Percentiles rank a stretch among this genome's conserved stretches.
Evolutionary conservation across 352 stramenopile genomes (phyloP).

Genomic region (Phytopythium vexans): DNA sequence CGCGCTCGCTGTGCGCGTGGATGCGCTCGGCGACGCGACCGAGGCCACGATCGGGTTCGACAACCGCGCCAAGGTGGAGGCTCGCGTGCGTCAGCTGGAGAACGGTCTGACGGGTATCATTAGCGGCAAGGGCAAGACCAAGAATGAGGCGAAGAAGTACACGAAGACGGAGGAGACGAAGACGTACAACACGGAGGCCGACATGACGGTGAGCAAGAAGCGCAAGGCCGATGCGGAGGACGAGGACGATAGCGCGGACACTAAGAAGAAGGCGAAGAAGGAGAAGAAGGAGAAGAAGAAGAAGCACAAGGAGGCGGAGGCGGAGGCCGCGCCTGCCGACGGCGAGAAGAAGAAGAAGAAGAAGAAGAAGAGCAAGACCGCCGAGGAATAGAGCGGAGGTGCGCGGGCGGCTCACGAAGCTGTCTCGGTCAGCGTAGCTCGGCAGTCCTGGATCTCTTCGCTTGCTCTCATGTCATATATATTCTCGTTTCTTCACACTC

Average conservation of each 20-base stretch:
- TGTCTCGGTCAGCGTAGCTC: no score
- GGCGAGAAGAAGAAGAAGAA: slow-evolving; percentile 41
- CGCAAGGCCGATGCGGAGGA: slow-evolving; percentile 67
- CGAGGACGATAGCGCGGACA: slow-evolving; percentile 52
- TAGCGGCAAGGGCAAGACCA: slow-evolving; percentile 88
- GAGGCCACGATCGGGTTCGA: slow-evolving; percentile 96
- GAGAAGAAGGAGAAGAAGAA: slow-evolving; percentile 87
- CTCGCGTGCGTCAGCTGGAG: slow-evolving; percentile 96
- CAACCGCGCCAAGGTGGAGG: slow-evolving; percentile 98
- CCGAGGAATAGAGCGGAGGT: slow-evolving; percentile 38
- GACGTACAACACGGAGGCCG: slow-evolving; percentile 93
- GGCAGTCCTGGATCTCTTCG: no score
- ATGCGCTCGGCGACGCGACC: slow-evolving; percentile 96
- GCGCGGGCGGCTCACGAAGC: no score
- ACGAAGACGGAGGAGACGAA: slow-evolving; percentile 74
- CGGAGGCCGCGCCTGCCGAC: slow-evolving; percentile 23
- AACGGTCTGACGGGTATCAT: slow-evolving; percentile 86
- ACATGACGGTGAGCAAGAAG: slow-evolving; percentile 96
- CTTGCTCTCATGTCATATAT: no score
- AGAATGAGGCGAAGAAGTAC: slow-evolving; percentile 91
- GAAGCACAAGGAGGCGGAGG: slow-evolving; percentile 61
- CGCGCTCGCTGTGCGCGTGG: slow-evolving; percentile 97
- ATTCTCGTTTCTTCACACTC: no score
- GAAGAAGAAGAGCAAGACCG: slow-evolving; percentile 39
- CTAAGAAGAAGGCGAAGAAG: slow-evolving; percentile 73